These are phyloP conservation scores for Fusarium sp. DNA, from an alignment of 2,329 filamentous ascomycete species.

Conservation along the genomic window DNA sequence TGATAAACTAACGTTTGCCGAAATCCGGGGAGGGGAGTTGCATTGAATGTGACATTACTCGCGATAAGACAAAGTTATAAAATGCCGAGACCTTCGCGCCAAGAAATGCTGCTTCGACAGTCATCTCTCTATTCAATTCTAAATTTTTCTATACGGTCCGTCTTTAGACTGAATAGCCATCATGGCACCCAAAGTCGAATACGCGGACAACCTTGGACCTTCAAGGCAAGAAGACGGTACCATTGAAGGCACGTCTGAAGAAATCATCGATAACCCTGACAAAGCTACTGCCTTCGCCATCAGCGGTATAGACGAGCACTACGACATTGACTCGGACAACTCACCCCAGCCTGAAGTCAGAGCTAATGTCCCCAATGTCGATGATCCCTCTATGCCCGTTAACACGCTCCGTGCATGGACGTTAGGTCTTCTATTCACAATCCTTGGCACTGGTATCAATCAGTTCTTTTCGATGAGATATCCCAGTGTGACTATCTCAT, in stretches of 20 bases:
- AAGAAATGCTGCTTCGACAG: neutral
- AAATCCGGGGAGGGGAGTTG: neutral
- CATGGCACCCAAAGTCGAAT: neutral
- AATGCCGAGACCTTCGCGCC: neutral
- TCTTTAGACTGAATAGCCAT: neutral
- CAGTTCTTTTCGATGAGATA: slow-evolving; percentile 1
- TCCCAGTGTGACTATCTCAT: neutral
- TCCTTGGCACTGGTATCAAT: neutral
- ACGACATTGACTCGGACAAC: neutral
- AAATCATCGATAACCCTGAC: neutral
- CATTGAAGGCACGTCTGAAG: neutral
- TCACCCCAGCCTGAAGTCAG: neutral
- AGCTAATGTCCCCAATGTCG: neutral
- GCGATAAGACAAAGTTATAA: neutral
- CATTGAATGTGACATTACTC: neutral
- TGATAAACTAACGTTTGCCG: slow-evolving; percentile 1
- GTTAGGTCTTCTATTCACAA: neutral
- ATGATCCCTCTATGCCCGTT: neutral
- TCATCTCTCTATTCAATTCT: no score
- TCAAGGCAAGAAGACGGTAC: neutral
- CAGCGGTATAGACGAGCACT: neutral
- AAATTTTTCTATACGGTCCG: neutral
- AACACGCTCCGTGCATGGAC: neutral
- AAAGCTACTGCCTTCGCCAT: neutral
- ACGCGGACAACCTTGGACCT: neutral